Base-by-base conservation (phyloP, 2,329 filamentous ascomycete genomes). In the Diaporthe longicolla region DNA sequence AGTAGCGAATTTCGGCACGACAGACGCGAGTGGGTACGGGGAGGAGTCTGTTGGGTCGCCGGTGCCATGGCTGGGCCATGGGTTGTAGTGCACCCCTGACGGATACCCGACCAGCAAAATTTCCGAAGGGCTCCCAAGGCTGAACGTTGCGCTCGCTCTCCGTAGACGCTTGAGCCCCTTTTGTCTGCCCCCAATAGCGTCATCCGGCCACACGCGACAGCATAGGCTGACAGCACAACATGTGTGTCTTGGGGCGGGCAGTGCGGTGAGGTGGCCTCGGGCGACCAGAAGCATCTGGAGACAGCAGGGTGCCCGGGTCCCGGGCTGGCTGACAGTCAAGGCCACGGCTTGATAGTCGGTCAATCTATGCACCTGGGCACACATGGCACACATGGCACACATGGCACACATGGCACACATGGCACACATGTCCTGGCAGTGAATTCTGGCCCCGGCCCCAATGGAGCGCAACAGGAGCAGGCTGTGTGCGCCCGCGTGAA, bases 81-180 rank as follows among this genome's bases (percentile, higher is more conserved):
- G 29, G 24, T 52, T 52, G 48, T 15, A 43, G 26, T 32, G 63
- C 37, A 71, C 70, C 70, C 70, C 70, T 71, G 70, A 71, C 52
- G 63, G 29, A 58, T 59, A 59, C 52, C 54, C 59, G 70, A 69
- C 54, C 59, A 50, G 45, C 61, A 69, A 74, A 73, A 73, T 48
- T 70, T 72, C 70, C 70, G 63, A 65, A 63, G 50, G 70, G 57
- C 70, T 54, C 63, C 59, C 63, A 68, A 70, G 72, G 70, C 73
- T 72, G 61, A 73, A 73, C 65, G 63, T 70, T 74, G 73, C 73
- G 73, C 73, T 71, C 73, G 73, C 73, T 65, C 21, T 57, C 55
- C 52, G 57, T 54, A 11, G 48, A 40, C 63, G 69, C 45, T 61
- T 50, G 61, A 69, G 71, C 71, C 71, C 63, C 71, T 68, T 73